Conservation (phyloP, 2,329 filamentous ascomycete species). For the Sporothrix pallida region DNA sequence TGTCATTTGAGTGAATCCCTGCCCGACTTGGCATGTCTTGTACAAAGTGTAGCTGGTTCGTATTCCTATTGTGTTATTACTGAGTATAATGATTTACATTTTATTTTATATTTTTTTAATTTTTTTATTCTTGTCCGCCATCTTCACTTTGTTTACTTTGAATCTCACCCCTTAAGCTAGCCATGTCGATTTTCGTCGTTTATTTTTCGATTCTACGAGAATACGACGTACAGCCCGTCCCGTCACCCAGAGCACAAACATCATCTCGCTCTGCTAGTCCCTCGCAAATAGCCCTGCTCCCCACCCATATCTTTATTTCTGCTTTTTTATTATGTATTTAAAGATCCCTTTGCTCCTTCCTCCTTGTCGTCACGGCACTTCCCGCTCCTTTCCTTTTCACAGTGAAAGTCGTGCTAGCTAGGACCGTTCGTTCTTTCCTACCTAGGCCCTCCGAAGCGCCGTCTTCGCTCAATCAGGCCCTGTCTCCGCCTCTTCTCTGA, state of each 20-base stretch:
- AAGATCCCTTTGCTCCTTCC: not conserved
- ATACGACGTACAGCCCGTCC: not conserved
- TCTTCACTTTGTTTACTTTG: not conserved
- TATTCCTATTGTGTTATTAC: not conserved
- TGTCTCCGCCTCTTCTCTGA: constrained; percentile 16
- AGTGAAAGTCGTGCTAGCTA: too few relatives aligned
- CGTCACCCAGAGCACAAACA: not conserved
- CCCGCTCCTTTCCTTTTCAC: not conserved
- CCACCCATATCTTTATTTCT: not conserved
- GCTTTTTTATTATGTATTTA: not conserved
- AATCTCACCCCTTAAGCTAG: not conserved
- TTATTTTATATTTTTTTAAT: not conserved
- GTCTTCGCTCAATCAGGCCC: constrained; percentile 23
- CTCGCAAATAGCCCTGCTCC: not conserved
- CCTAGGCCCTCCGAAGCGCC: not conserved
- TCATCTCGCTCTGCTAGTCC: not conserved
- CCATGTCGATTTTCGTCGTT: not conserved
- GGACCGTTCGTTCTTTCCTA: not conserved
- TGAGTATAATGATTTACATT: not conserved
- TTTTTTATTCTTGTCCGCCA: not conserved
- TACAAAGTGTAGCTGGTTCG: too few relatives aligned
- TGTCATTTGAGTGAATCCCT: not conserved
- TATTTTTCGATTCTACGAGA: not conserved
- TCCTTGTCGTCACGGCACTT: not conserved
- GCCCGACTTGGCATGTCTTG: not conserved